phyloP scores from a whole-genome alignment of 805 yeast genomes.

The Monosporozyma siamensis region DNA sequence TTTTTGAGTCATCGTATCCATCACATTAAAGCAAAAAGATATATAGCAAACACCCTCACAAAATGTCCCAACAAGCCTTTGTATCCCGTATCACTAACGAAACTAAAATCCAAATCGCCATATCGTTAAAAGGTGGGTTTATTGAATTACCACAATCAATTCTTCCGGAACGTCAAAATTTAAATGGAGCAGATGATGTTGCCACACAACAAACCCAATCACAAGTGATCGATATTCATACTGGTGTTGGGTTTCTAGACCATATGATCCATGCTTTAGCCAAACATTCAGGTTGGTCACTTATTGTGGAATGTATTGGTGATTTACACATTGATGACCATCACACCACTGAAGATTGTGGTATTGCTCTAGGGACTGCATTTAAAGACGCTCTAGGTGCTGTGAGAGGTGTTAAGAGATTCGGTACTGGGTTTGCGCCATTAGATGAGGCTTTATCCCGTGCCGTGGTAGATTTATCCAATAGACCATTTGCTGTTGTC shows the following conservation, averaged over 20 bases:
- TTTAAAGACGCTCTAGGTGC: conserved; percentile 86
- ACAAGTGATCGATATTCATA: conserved; percentile 70
- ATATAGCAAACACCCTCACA: no score
- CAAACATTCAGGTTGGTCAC: conserved; percentile 94
- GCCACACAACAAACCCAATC: conserved; percentile 62
- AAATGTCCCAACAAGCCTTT: conserved; percentile 28
- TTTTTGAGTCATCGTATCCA: background rate
- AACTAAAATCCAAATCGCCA: conserved; percentile 80
- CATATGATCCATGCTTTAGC: conserved; percentile 98
- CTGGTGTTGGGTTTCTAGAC: conserved; percentile 92
- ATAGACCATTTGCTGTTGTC: conserved; percentile 84
- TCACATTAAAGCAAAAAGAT: no score
- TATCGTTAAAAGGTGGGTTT: conserved; percentile 80
- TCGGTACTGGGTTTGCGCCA: conserved; percentile 91
- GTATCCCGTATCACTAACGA: conserved; percentile 72
- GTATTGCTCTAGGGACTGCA: conserved; percentile 82
- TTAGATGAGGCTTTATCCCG: conserved; percentile 91
- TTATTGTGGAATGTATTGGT: conserved; percentile 82
- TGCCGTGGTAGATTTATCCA: conserved; percentile 92
- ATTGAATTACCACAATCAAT: conserved; percentile 54
- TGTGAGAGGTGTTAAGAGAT: conserved; percentile 83
- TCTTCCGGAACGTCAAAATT: conserved; percentile 29
- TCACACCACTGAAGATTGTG: conserved; percentile 93
- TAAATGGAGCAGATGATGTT: conserved; percentile 30
- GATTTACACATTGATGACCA: conserved; percentile 96